These are phyloP conservation scores for Populus hybrid DNA, from an alignment of 441 rosid species.

Conservation along the genomic window DNA sequence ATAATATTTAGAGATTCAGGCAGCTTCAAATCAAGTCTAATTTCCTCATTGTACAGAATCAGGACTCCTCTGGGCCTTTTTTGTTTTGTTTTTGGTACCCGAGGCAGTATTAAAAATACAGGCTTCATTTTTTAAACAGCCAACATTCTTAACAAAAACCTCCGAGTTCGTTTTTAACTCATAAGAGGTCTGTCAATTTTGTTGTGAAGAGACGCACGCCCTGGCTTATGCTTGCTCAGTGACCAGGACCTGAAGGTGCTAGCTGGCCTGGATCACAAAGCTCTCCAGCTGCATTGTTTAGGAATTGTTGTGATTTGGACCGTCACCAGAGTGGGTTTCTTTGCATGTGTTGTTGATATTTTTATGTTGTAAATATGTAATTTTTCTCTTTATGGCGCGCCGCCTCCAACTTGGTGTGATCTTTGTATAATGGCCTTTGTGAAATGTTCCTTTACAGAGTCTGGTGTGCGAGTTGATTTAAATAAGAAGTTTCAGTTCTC, in stretches of 20 bases:
- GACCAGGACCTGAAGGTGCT: constrained; percentile 8
- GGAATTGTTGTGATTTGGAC: constrained; percentile 1
- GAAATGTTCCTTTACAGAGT: constrained; percentile 2
- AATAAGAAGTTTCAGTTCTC: not conserved
- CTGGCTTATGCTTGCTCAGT: constrained; percentile 6
- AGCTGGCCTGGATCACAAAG: constrained; percentile 13
- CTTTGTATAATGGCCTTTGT: constrained; percentile 18
- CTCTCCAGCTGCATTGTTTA: constrained; percentile 5
- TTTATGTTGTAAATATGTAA: constrained; percentile 32
- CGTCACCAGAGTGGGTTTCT: constrained; percentile 15
- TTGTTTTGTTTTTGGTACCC: constrained; percentile 3
- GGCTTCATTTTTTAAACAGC: constrained; percentile 36
- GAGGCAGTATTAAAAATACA: constrained; percentile 18
- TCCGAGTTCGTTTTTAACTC: constrained; percentile 5
- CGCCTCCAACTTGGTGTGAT: not conserved
- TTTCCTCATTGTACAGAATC: constrained; percentile 29
- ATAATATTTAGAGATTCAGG: constrained; percentile 10
- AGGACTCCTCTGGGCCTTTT: constrained; percentile 17
- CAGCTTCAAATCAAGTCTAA: constrained; percentile 12
- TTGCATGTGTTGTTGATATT: constrained; percentile 7
- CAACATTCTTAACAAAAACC: constrained; percentile 28
- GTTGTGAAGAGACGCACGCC: constrained; percentile 1
- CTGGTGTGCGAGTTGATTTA: constrained; percentile 2
- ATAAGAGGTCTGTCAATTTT: not conserved
- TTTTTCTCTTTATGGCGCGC: not conserved